phyloP scores from a whole-genome alignment of 164 flowering plant species.

The Vitis cinerea region DNA sequence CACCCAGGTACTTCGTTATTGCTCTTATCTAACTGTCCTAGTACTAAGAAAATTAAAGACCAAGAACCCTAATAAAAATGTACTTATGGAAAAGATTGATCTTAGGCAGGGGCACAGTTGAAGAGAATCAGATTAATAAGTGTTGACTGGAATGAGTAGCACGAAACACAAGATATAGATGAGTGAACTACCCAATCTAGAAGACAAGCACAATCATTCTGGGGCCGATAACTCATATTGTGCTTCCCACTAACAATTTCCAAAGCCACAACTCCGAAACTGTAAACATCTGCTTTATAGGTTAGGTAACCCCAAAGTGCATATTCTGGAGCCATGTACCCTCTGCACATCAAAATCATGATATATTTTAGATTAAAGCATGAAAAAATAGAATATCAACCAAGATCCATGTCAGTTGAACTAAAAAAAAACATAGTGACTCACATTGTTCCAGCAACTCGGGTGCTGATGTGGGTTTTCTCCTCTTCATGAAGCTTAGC shows the following conservation, averaged over 20 bases:
- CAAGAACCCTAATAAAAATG: too few relatives aligned
- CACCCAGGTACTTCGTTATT: too few relatives aligned
- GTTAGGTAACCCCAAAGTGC: constrained; percentile 59
- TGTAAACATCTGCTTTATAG: constrained; percentile 62
- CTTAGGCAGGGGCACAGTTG: background rate
- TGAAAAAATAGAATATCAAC: too few relatives aligned
- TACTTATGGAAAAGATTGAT: too few relatives aligned
- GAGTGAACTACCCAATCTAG: constrained; percentile 45
- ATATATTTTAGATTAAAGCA: background rate
- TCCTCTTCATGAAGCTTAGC: constrained; percentile 51
- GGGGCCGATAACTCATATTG: constrained; percentile 30
- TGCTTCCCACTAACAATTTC: constrained; percentile 55
- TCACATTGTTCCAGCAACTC: constrained; percentile 57
- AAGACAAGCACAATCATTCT: constrained; percentile 36
- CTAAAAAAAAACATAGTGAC: background rate
- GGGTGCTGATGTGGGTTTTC: constrained; percentile 50
- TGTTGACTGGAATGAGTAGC: too few relatives aligned
- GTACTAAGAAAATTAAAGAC: too few relatives aligned
- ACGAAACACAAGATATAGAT: too few relatives aligned
- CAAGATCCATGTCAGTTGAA: background rate
- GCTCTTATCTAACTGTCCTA: too few relatives aligned
- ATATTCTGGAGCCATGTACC: constrained; percentile 76
- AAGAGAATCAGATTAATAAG: background rate
- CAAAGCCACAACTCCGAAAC: constrained; percentile 55
- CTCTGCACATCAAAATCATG: constrained; percentile 30